A percentile compares a stretch with the other conserved stretches of the same genome.
phyloP scores from a whole-genome alignment of 129 eudicot species.

The Flaveria ramosissima region DNA sequence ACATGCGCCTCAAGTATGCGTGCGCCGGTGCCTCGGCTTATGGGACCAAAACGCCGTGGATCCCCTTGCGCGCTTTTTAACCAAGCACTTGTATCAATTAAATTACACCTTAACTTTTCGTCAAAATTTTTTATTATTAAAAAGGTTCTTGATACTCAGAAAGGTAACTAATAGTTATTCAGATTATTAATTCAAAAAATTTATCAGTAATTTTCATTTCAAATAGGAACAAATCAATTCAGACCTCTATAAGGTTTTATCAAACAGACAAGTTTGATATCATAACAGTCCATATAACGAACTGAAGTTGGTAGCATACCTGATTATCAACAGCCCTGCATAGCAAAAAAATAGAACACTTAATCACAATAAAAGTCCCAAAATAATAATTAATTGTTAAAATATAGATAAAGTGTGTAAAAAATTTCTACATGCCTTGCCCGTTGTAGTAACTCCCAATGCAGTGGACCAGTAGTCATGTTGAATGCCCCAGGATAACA shows the following conservation, averaged over 20 bases:
- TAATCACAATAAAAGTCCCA: not conserved
- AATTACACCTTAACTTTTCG: not conserved
- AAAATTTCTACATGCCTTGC: conserved; percentile 57
- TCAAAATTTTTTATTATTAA: not conserved
- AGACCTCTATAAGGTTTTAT: conserved; percentile 12
- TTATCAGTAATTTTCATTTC: conserved; percentile 1
- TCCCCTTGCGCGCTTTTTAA: too few species aligned
- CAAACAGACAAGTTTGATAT: not conserved
- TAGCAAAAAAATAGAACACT: not conserved
- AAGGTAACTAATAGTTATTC: not conserved
- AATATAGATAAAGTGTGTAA: not conserved
- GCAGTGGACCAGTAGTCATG: conserved; percentile 99
- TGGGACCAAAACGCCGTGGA: too few species aligned
- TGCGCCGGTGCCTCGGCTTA: too few species aligned
- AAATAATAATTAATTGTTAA: not conserved
- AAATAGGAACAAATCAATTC: conserved; percentile 5
- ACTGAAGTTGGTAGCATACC: conserved; percentile 45
- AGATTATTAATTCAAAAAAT: not conserved
- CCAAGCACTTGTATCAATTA: not conserved
- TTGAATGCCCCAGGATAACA: conserved; percentile 99
- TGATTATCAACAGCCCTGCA: conserved; percentile 92
- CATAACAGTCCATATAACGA: not conserved
- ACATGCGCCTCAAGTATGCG: too few species aligned
- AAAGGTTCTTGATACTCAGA: not conserved
- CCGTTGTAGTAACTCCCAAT: conserved; percentile 92